Conservation (phyloP, 805 yeast genomes). For the Pichia heedii region DNA sequence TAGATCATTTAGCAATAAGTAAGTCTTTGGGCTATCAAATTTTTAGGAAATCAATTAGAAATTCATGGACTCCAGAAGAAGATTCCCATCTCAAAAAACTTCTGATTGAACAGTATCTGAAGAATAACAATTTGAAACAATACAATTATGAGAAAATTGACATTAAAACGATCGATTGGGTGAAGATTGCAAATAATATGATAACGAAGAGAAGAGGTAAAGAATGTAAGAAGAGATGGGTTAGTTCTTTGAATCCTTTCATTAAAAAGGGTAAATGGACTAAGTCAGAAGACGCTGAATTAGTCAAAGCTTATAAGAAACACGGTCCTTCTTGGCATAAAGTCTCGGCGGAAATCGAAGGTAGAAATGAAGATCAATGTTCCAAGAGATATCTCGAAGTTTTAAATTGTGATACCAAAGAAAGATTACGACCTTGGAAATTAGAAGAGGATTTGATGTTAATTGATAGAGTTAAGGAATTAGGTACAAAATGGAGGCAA, state of each 20-base stretch:
- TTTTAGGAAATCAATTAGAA: slow-evolving; percentile 50
- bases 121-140: slow-evolving; percentile 11
- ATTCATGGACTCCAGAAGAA: slow-evolving; percentile 69
- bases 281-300: slow-evolving; percentile 58
- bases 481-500: slow-evolving; percentile 87
- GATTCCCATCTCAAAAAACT: slow-evolving; percentile 45
- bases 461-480: slow-evolving; percentile 54
- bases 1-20: slow-evolving; percentile 52
- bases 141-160: slow-evolving; percentile 24
- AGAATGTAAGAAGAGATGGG: slow-evolving; percentile 85
- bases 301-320: slow-evolving; percentile 53
- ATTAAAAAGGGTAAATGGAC: slow-evolving; percentile 86
- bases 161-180: slow-evolving; percentile 52
- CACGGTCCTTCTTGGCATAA: slow-evolving; percentile 83
- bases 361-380: slow-evolving; percentile 93
- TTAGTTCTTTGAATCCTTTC: slow-evolving; percentile 73
- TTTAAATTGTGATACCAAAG: slow-evolving; percentile 70
- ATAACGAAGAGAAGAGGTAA: slow-evolving; percentile 50
- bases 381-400: slow-evolving; percentile 87
- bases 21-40: slow-evolving; percentile 70
- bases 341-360: slow-evolving; percentile 65
- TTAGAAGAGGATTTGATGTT: slow-evolving; percentile 64
- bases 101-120: slow-evolving; percentile 28
- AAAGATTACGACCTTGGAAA: slow-evolving; percentile 73
- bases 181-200: slow-evolving; percentile 38